phyloP scores from a whole-genome alignment of 208 protist genomes.

The Leishmania braziliensis region DNA sequence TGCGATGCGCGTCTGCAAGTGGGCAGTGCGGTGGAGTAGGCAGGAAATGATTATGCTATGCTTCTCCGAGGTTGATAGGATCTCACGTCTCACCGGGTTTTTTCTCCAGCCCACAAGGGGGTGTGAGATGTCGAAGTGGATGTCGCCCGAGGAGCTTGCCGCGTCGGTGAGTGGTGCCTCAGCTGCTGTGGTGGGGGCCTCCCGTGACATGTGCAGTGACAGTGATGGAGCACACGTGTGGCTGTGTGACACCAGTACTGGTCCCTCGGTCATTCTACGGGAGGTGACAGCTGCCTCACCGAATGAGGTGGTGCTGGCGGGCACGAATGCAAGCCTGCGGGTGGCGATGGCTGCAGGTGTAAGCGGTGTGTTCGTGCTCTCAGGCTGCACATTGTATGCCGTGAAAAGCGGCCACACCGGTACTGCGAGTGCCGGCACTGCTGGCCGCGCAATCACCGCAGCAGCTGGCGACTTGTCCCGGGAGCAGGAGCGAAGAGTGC shows the following conservation, averaged over 20 bases:
- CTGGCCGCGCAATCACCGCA: not conserved
- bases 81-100: constrained; percentile 7
- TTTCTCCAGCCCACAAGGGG: constrained; percentile 22
- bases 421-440: not conserved
- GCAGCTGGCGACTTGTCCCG: not conserved
- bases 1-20: constrained; percentile 8
- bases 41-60: constrained; percentile 40
- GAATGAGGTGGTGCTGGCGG: constrained; percentile 28
- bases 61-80: not conserved
- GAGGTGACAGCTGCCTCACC: constrained; percentile 18
- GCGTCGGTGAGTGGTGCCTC: constrained; percentile 24
- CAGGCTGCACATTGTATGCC: constrained; percentile 36
- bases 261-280: constrained; percentile 29
- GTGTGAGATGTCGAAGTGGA: constrained; percentile 12
- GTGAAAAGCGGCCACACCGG: constrained; percentile 6
- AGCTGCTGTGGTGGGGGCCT: constrained; percentile 4
- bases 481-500: not conserved
- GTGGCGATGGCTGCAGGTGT: constrained; percentile 21
- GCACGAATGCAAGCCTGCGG: constrained; percentile 29
- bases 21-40: constrained; percentile 40
- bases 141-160: not conserved
- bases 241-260: constrained; percentile 39
- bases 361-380: constrained; percentile 31
- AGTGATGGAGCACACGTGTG: constrained; percentile 33
- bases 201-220: constrained; percentile 34